These are phyloP conservation scores for Fusarium abutilonis DNA, from an alignment of 2,329 filamentous ascomycete genomes.

Conservation along the genomic window DNA sequence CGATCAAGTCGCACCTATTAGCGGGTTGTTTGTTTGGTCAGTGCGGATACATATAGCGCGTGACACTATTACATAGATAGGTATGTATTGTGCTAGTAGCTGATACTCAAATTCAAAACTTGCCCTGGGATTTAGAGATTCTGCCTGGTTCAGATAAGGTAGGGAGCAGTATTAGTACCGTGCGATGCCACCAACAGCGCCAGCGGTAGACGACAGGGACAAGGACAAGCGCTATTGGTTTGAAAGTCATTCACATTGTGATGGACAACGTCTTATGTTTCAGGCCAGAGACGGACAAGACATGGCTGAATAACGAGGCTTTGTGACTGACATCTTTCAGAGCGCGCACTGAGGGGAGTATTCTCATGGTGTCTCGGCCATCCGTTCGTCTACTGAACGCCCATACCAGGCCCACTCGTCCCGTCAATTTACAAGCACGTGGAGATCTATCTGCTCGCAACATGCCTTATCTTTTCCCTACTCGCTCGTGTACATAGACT, in stretches of 20 bases:
- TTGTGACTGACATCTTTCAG: not conserved
- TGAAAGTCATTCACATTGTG: constrained; percentile 20
- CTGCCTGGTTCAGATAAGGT: not conserved
- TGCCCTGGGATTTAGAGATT: not conserved
- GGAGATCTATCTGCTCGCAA: not conserved
- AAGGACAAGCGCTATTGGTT: constrained; percentile 10
- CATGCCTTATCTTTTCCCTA: too few species aligned
- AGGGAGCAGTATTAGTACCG: constrained; percentile 15
- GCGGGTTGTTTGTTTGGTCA: too few species aligned
- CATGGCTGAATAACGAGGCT: not conserved
- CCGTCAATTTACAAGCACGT: not conserved
- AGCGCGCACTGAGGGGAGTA: too few species aligned
- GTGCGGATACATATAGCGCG: too few species aligned
- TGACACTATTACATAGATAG: too few species aligned
- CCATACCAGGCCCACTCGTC: not conserved
- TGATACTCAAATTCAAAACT: not conserved
- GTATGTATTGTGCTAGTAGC: not conserved
- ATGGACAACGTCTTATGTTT: constrained; percentile 40
- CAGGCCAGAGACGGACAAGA: constrained; percentile 29
- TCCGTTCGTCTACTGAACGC: too few species aligned
- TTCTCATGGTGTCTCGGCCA: too few species aligned
- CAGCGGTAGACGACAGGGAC: constrained; percentile 17
- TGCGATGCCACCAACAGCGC: constrained; percentile 10
- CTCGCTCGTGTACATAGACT: too few species aligned
- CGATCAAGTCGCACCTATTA: not conserved